Conservation (phyloP, 441 rosid species). For the Populus hybrid region DNA sequence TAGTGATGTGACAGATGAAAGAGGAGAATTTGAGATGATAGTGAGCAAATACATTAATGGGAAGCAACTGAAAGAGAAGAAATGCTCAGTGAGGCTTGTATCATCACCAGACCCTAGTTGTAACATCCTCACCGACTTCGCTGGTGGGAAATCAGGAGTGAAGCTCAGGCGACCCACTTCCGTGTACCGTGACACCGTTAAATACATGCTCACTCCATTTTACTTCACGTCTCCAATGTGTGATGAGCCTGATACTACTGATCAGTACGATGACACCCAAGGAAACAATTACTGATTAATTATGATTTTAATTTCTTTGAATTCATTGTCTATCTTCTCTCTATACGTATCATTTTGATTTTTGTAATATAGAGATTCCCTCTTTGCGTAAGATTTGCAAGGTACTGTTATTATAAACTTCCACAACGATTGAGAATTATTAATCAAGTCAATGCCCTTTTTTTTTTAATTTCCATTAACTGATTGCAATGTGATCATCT, state of each 20-base stretch:
- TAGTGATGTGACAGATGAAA: constrained; percentile 60
- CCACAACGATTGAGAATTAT: too few species aligned
- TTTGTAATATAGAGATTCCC: too few species aligned
- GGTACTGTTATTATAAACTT: too few species aligned
- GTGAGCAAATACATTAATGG: constrained; percentile 40
- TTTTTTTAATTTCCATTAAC: too few species aligned
- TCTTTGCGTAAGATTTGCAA: too few species aligned
- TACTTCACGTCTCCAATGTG: constrained; percentile 74
- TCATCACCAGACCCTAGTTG: constrained; percentile 65
- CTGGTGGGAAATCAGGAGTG: constrained; percentile 56
- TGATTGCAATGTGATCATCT: too few species aligned
- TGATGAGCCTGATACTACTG: constrained; percentile 41
- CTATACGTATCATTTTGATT: too few species aligned
- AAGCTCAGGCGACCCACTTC: constrained; percentile 43
- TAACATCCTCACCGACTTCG: constrained; percentile 59
- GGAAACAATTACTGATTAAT: constrained; percentile 22
- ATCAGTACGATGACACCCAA: not conserved
- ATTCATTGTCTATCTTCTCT: not conserved
- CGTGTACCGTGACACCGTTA: constrained; percentile 44
- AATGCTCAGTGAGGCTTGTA: constrained; percentile 62
- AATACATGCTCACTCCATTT: constrained; percentile 44
- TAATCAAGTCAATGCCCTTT: too few species aligned
- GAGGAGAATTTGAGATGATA: constrained; percentile 51
- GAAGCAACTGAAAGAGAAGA: constrained; percentile 37
- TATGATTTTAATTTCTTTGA: not conserved